These are phyloP conservation scores for Microdochium paspali DNA, from an alignment of 2,329 filamentous ascomycete species.

Conservation along the genomic window DNA sequence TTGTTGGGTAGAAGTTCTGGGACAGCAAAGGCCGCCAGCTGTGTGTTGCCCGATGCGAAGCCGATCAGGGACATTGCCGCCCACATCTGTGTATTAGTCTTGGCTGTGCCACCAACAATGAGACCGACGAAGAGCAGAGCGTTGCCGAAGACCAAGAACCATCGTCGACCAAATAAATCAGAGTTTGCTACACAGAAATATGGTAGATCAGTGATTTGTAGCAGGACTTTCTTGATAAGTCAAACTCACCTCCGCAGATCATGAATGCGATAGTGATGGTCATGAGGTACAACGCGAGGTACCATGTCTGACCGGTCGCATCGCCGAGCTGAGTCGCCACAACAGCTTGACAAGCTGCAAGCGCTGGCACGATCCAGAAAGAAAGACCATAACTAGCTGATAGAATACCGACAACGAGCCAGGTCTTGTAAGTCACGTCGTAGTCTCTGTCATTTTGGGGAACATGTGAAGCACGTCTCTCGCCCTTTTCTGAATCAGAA, in stretches of 20 bases:
- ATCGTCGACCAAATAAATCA: conserved; percentile 35
- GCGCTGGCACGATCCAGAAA: conserved; percentile 26
- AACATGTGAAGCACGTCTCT: conserved; percentile 9
- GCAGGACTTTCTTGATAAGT: no score
- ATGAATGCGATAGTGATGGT: conserved; percentile 30
- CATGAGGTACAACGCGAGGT: conserved; percentile 26
- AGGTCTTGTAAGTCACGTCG: conserved; percentile 28
- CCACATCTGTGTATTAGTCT: conserved; percentile 25
- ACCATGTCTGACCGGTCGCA: conserved; percentile 20
- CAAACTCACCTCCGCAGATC: conserved; percentile 17
- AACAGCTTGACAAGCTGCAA: conserved; percentile 17
- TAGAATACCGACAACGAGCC: conserved; percentile 26
- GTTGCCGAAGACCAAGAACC: conserved; percentile 33
- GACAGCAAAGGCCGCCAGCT: conserved; percentile 33
- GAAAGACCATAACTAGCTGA: conserved; percentile 25
- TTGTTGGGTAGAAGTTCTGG: conserved; percentile 38
- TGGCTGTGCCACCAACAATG: conserved; percentile 26
- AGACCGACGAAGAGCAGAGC: conserved; percentile 26
- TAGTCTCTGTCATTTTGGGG: conserved; percentile 23
- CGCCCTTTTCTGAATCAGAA: conserved; percentile 1
- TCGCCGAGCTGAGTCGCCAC: conserved; percentile 25
- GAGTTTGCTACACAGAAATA: conserved; percentile 26
- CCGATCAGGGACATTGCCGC: conserved; percentile 30
- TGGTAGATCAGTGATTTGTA: no score
- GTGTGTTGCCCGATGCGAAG: conserved; percentile 32